Conservation (phyloP, 306 rosid species). For the Styphnolobium japonicum region DNA sequence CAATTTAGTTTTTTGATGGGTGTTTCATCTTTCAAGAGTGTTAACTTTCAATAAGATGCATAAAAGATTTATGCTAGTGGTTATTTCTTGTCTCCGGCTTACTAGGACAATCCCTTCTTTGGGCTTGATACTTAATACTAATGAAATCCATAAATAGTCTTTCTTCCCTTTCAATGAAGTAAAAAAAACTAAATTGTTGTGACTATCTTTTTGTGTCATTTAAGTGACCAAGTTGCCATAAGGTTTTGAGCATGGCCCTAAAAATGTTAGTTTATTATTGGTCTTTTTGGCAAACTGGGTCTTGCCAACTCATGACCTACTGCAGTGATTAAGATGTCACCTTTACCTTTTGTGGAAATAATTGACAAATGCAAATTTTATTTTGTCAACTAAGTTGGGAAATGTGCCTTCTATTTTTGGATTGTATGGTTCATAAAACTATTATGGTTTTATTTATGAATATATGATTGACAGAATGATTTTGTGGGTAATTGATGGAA, state of each 20-base stretch:
- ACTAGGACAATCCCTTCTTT: not conserved
- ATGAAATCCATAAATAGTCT: not conserved
- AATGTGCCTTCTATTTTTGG: not conserved
- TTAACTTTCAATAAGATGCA: not conserved
- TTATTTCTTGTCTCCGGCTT: not conserved
- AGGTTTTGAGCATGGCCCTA: not conserved
- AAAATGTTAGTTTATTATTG: not conserved
- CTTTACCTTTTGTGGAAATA: not conserved
- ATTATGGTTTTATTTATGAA: not conserved
- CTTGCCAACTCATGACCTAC: not conserved
- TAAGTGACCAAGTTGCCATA: not conserved
- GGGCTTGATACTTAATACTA: not conserved
- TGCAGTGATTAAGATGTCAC: constrained; percentile 4
- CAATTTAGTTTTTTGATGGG: not conserved
- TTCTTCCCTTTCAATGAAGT: not conserved
- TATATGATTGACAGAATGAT: not conserved
- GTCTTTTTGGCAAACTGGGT: not conserved
- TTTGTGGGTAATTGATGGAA: not conserved
- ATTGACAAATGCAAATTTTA: not conserved
- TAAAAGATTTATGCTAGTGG: not conserved
- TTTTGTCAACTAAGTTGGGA: not conserved
- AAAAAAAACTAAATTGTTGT: not conserved
- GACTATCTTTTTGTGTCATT: not conserved
- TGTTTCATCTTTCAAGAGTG: not conserved
- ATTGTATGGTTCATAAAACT: not conserved